Evolutionary conservation across 2,329 filamentous ascomycete species (phyloP), one percentile per base, ranked within the genome.

Genomic region (Monosporascus sp.): DNA sequence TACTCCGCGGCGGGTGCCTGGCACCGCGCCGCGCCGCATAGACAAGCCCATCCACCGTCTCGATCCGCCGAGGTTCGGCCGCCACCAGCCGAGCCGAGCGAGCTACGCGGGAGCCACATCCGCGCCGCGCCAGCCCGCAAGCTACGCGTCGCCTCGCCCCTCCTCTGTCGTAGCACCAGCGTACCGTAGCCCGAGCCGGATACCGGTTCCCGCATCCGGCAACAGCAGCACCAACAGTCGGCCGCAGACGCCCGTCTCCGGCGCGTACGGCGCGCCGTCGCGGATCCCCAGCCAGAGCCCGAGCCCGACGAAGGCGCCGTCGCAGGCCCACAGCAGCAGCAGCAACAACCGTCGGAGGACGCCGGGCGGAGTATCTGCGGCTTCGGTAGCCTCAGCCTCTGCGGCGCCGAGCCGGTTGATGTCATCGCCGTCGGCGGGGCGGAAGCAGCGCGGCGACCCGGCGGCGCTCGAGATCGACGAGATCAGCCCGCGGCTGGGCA

Each of bases 401-500:
- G 53, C 55, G 28, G 44, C 54, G 6, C 28, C 41, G 41, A 44
- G 44, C 49, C 38, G 48, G 40, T 35, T 31, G 24, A 37, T 43
- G 11, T 17, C 17, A 28, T 28, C 24, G 46, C 31, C 52, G 31
- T 40, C 17, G 14, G 41, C 31, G 18, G 44, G 35, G 46, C 37
- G 55, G 48, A 18, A 58, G 37, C 57, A 61, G 5, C 60, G 61
- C 31, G 37, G 31, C 31, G 31, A 14, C 31, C 31, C 31, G 31
- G 31, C 31, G 5, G 31, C 31, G 1, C 9, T 35, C 9, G 60
- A 61, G 20, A 50, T 64, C 20, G 62, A 69, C 1, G 60, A 69
- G 38, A 66, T 66, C n/a, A 82, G 78, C 59, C 80, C 80, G 5
- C 72, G 79, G 3, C 70, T 84, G 4, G 72, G 81, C 64, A 70